Base-by-base conservation (phyloP, 1,284 basidiomycete genomes). In the Leccinum fuscescens region DNA sequence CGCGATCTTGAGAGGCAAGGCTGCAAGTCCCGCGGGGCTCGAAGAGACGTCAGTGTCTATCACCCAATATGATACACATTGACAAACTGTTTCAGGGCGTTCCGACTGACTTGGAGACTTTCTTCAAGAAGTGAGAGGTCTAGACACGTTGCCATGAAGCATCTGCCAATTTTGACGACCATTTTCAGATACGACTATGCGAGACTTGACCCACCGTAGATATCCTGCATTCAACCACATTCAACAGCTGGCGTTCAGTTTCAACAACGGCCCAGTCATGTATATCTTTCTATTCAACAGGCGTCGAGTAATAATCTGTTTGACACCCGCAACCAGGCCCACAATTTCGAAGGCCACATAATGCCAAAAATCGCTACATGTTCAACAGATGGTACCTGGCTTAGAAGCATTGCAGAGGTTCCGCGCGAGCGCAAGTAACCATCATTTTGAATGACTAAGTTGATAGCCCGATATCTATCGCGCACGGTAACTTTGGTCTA, bases 41-140 rank as follows among this genome's bases (percentile, higher is more conserved):
- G 85, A 62, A 77, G 71, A 56, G 78, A 88, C 70, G 90, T 89
- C 66, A 64, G 81, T 76, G 17, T 15, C 54, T 53, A 53, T 42
- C 39, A 50, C 52, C 33, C 39, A 59, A 9, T 49, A 24, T 22
- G 42, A 52, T 24, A 24, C 24, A 27, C 20, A 48, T 50, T 65
- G 42, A 66, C 51, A 50, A 24, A 54, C 37, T 3, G 52, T 35
- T 54, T 49, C 61, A 85, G 82, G 69, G 69, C 8, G 79, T 85
- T 24, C 86, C 92, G 6, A 82, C 83, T 12, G 90, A 96, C 71
- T 92, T 92, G 4, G 93, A 95, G 74, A 86, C 84, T 1, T 98
- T 97, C 73, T 98, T 94, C 75, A 86, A 82, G 69, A 94, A 94
- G 91, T 94, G 73, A 62, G 86, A 62, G 86, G 20, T 31, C 46